Evolutionary conservation across 495 filamentous ascomycete genomes (phyloP).

Genomic region (Penicillium canescens): DNA sequence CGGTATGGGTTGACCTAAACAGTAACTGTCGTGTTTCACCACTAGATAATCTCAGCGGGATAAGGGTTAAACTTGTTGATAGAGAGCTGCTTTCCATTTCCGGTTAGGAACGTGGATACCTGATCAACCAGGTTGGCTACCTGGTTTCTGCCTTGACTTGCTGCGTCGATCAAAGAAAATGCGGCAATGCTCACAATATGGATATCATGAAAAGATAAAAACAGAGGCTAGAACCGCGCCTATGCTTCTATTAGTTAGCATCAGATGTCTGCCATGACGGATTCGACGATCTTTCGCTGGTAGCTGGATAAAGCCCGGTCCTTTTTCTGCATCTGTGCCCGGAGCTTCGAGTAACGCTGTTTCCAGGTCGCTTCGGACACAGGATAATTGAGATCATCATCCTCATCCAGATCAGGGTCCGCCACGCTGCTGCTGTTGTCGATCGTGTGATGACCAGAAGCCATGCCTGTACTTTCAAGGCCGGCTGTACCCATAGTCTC

Average conservation of each 20-base stretch:
- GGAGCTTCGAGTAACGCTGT: constrained; percentile 46
- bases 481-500: constrained; percentile 6
- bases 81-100: too few species aligned
- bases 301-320: constrained; percentile 50
- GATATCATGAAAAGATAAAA: background rate
- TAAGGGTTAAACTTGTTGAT: too few species aligned
- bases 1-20: too few species aligned
- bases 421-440: constrained; percentile 20
- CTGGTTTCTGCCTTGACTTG: too few species aligned
- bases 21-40: too few species aligned
- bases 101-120: too few species aligned
- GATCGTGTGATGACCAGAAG: constrained; percentile 17
- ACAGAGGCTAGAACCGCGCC: background rate
- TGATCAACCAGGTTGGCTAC: too few species aligned
- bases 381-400: constrained; percentile 24
- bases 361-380: constrained; percentile 42
- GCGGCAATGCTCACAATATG: background rate
- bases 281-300: constrained; percentile 56
- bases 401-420: constrained; percentile 32
- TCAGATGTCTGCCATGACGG: constrained; percentile 54
- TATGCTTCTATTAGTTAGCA: background rate
- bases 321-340: constrained; percentile 51
- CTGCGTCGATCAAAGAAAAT: background rate
- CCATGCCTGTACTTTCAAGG: constrained; percentile 4
- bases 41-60: too few species aligned